These are phyloP conservation scores for Naganishia sp. DNA, from an alignment of 1,284 basidiomycete species.

Conservation along the genomic window DNA sequence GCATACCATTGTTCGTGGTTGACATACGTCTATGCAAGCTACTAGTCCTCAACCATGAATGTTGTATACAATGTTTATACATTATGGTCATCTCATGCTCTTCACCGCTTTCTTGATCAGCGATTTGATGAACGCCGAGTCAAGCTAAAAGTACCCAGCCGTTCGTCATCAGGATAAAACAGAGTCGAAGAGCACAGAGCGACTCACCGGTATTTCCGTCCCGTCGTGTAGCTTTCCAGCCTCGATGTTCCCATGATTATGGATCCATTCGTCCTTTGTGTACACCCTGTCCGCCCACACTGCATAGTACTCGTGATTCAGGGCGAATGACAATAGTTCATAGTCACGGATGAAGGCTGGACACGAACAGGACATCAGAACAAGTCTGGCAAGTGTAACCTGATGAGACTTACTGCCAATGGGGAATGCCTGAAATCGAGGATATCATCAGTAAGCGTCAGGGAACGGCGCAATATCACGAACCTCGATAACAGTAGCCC, in stretches of 20 bases:
- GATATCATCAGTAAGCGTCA: neutral
- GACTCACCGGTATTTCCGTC: conserved; percentile 19
- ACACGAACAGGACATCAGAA: neutral
- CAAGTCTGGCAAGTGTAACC: neutral
- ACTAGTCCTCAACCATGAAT: too few relatives aligned
- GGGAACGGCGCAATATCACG: neutral
- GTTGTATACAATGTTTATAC: too few relatives aligned
- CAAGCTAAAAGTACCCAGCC: neutral
- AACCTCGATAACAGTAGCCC: conserved; percentile 30
- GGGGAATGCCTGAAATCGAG: conserved; percentile 12
- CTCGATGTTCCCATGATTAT: conserved; percentile 7
- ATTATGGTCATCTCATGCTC: conserved; percentile 8
- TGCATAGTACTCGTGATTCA: conserved; percentile 26
- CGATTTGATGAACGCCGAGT: conserved; percentile 24
- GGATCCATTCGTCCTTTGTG: conserved; percentile 23
- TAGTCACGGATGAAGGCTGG: conserved; percentile 31
- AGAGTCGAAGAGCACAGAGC: neutral
- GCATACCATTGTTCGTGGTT: too few relatives aligned
- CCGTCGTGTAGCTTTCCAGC: conserved; percentile 32
- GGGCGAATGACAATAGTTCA: conserved; percentile 11
- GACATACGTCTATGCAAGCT: too few relatives aligned
- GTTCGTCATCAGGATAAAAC: neutral
- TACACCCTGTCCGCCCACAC: conserved; percentile 30
- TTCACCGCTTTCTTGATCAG: conserved; percentile 16
- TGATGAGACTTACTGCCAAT: conserved; percentile 15